A percentile compares a stretch with the other conserved stretches of the same genome.
Conservation (phyloP, 768 basidiomycete species). For the Boletus barrowsii region DNA sequence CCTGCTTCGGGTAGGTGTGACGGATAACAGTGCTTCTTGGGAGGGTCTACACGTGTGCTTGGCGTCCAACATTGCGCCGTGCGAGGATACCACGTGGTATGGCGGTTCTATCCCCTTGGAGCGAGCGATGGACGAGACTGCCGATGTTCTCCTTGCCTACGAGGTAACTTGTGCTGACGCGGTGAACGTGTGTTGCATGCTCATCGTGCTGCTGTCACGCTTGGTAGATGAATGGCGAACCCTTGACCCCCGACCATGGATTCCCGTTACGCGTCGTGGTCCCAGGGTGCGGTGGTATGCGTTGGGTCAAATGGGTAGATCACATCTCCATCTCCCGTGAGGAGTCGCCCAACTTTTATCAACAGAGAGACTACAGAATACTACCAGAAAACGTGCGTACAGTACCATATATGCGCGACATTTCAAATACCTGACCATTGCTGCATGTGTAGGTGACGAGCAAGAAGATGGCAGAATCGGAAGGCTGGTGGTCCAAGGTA, state of each 20-base stretch:
- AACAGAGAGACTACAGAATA: constrained; percentile 69
- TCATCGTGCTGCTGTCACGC: neutral
- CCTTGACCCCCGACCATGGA: constrained; percentile 58
- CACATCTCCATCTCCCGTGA: constrained; percentile 47
- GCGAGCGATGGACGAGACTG: constrained; percentile 44
- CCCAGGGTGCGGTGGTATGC: constrained; percentile 64
- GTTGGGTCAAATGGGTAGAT: constrained; percentile 78
- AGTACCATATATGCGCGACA: neutral
- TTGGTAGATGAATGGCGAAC: constrained; percentile 57
- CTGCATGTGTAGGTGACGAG: constrained; percentile 19
- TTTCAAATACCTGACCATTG: neutral
- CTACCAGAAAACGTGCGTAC: constrained; percentile 47
- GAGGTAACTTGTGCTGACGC: constrained; percentile 38
- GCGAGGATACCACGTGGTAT: constrained; percentile 60
- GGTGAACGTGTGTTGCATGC: neutral
- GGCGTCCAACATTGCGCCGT: constrained; percentile 54
- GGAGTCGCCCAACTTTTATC: constrained; percentile 69
- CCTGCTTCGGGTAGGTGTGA: constrained; percentile 44
- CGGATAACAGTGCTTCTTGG: constrained; percentile 17
- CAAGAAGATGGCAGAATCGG: constrained; percentile 23
- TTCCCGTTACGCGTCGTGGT: constrained; percentile 66
- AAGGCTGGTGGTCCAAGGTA: constrained; percentile 48
- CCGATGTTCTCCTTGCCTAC: constrained; percentile 59
- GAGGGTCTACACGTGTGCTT: constrained; percentile 53
- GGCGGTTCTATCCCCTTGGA: constrained; percentile 60